Conservation (phyloP, 495 filamentous ascomycete species). For the Parathielavia appendiculata region DNA sequence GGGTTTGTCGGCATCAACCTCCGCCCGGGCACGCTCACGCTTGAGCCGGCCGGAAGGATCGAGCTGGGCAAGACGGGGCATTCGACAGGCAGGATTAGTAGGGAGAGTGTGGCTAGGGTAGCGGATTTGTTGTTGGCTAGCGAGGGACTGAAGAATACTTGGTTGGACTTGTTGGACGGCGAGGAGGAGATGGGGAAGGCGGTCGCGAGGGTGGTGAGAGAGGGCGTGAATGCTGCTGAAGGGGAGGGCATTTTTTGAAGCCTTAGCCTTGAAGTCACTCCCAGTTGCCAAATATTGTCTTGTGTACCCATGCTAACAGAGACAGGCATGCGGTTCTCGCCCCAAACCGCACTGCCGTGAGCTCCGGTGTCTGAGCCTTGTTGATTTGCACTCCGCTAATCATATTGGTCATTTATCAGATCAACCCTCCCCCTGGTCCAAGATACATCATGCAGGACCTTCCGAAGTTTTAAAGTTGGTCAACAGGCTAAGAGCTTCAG, state of each 20-base stretch:
- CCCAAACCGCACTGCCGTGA: too few relatives aligned
- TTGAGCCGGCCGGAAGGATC: slow-evolving; percentile 57
- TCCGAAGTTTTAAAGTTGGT: too few relatives aligned
- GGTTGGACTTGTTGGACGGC: slow-evolving; percentile 48
- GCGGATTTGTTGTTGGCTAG: slow-evolving; percentile 59
- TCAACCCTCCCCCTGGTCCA: too few relatives aligned
- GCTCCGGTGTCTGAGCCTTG: too few relatives aligned
- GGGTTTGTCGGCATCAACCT: slow-evolving; percentile 62
- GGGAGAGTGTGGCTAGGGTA: slow-evolving; percentile 66
- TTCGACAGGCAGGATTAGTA: slow-evolving; percentile 51
- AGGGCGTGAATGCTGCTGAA: slow-evolving; percentile 60
- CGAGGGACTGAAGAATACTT: slow-evolving; percentile 42
- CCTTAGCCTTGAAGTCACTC: too few relatives aligned
- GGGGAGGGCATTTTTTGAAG: slow-evolving; percentile 42
- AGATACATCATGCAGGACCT: too few relatives aligned
- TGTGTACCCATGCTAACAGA: too few relatives aligned
- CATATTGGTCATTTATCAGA: too few relatives aligned
- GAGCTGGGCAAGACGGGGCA: slow-evolving; percentile 56
- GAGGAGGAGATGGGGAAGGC: slow-evolving; percentile 57
- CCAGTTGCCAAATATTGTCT: too few relatives aligned
- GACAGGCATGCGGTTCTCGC: too few relatives aligned
- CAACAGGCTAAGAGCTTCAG: too few relatives aligned
- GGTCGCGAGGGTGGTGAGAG: slow-evolving; percentile 57
- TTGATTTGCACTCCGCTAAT: too few relatives aligned
- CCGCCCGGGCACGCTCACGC: slow-evolving; percentile 60